Evolutionary conservation across 768 basidiomycete genomes (phyloP).

Genomic region (Psilocybe azurescens): DNA sequence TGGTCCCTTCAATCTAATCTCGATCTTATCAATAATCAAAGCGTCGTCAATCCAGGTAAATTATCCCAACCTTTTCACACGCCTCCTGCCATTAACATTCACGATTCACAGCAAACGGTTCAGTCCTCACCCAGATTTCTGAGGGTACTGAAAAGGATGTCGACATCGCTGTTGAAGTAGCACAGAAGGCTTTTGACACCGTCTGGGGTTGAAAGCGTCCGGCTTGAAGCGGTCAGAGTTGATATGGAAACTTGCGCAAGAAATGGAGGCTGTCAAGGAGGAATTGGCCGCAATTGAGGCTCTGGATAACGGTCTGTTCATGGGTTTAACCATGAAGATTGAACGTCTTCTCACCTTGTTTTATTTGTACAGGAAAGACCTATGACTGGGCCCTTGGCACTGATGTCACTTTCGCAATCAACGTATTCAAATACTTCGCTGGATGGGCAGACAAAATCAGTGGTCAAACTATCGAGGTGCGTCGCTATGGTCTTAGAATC

Average conservation of each 20-base stretch:
- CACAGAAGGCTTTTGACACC: conserved; percentile 60
- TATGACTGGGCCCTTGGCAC: conserved; percentile 49
- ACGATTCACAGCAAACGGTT: conserved; percentile 59
- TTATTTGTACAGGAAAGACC: conserved; percentile 50
- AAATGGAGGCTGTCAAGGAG: conserved; percentile 66
- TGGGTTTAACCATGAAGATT: not conserved
- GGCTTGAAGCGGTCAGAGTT: conserved; percentile 58
- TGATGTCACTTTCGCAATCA: conserved; percentile 55
- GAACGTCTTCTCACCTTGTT: conserved; percentile 5
- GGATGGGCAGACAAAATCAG: conserved; percentile 90
- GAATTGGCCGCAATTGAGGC: conserved; percentile 77
- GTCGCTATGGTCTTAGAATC: not conserved
- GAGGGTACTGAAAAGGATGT: conserved; percentile 74
- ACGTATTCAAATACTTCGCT: conserved; percentile 75
- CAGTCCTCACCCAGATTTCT: conserved; percentile 59
- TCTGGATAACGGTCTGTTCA: conserved; percentile 62
- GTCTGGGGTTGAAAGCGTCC: conserved; percentile 66
- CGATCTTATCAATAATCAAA: conserved; percentile 48
- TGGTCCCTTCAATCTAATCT: conserved; percentile 10
- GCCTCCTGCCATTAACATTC: conserved; percentile 31
- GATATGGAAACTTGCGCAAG: conserved; percentile 64
- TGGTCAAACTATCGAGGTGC: conserved; percentile 74
- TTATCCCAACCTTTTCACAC: not conserved
- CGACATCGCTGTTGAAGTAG: conserved; percentile 74
- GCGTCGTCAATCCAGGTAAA: conserved; percentile 63